These are phyloP conservation scores for Termitomyces sp. DNA, from an alignment of 768 basidiomycete species.

Conservation along the genomic window DNA sequence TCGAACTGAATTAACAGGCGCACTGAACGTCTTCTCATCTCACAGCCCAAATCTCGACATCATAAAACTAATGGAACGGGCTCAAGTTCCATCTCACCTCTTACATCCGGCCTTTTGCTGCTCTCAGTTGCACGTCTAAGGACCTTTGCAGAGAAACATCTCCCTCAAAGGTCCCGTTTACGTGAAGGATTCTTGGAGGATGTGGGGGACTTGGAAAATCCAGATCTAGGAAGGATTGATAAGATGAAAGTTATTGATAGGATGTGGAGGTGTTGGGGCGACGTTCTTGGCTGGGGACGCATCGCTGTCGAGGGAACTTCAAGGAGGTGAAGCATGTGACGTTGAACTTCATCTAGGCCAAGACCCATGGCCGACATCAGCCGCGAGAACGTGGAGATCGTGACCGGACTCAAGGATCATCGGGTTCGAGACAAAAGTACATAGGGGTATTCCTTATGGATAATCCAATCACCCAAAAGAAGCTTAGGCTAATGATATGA, in stretches of 20 bases:
- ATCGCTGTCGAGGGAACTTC: slow-evolving; percentile 15
- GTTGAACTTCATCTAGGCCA: not conserved
- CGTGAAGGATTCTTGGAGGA: slow-evolving; percentile 83
- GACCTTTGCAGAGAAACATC: slow-evolving; percentile 51
- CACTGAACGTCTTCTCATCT: slow-evolving; percentile 65
- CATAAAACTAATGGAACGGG: slow-evolving; percentile 8
- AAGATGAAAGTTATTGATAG: slow-evolving; percentile 77
- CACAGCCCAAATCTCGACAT: slow-evolving; percentile 30
- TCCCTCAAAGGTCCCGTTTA: slow-evolving; percentile 59
- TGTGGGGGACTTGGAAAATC: slow-evolving; percentile 77
- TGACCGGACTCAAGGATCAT: not conserved
- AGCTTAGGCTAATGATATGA: not conserved
- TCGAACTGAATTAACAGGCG: slow-evolving; percentile 32
- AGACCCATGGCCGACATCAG: not conserved
- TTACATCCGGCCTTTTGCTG: slow-evolving; percentile 71
- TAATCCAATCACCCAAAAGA: not conserved
- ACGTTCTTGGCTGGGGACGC: slow-evolving; percentile 56
- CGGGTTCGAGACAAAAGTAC: not conserved
- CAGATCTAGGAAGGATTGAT: slow-evolving; percentile 59
- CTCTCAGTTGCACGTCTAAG: slow-evolving; percentile 68
- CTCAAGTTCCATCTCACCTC: slow-evolving; percentile 28
- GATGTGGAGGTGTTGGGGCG: slow-evolving; percentile 89
- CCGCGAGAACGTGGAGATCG: not conserved
- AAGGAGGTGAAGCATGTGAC: not conserved
- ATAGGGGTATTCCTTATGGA: not conserved